A percentile compares a stretch with the other conserved stretches of the same genome.
phyloP scores from a whole-genome alignment of 768 basidiomycete species.

The Termitomyces sp. region DNA sequence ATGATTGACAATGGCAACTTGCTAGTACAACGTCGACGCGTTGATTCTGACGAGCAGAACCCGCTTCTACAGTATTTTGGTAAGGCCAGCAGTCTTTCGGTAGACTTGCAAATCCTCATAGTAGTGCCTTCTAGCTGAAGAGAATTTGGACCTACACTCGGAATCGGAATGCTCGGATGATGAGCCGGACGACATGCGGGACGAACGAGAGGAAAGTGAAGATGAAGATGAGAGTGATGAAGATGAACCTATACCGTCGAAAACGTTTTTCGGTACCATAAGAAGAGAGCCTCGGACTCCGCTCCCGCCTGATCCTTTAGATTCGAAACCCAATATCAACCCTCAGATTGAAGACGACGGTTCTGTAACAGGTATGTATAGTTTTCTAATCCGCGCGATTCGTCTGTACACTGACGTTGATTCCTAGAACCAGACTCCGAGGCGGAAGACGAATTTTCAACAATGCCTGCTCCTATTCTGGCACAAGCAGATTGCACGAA shows the following conservation, averaged over 20 bases:
- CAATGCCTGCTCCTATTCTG: not conserved
- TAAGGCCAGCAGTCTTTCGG: conserved; percentile 15
- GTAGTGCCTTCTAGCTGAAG: conserved; percentile 17
- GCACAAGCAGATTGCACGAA: not conserved
- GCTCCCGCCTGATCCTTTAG: not conserved
- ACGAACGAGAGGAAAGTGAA: conserved; percentile 9
- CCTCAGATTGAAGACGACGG: conserved; percentile 18
- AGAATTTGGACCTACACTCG: conserved; percentile 44
- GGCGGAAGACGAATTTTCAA: conserved; percentile 1
- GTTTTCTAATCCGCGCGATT: not conserved
- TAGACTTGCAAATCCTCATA: not conserved
- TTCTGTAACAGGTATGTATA: conserved; percentile 31
- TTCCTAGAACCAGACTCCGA: conserved; percentile 22
- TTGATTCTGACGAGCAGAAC: conserved; percentile 23
- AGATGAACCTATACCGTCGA: conserved; percentile 18
- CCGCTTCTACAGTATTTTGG: conserved; percentile 47
- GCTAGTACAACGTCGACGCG: conserved; percentile 1
- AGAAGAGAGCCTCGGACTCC: conserved; percentile 5
- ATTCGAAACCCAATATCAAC: not conserved
- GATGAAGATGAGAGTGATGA: conserved; percentile 21
- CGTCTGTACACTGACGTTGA: not conserved
- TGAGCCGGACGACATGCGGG: conserved; percentile 11
- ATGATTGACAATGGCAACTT: not conserved
- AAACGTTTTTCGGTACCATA: conserved; percentile 11
- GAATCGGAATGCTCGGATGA: conserved; percentile 40